Conservation (phyloP, 495 filamentous ascomycete genomes). For the Stereocaulon alpinum region DNA sequence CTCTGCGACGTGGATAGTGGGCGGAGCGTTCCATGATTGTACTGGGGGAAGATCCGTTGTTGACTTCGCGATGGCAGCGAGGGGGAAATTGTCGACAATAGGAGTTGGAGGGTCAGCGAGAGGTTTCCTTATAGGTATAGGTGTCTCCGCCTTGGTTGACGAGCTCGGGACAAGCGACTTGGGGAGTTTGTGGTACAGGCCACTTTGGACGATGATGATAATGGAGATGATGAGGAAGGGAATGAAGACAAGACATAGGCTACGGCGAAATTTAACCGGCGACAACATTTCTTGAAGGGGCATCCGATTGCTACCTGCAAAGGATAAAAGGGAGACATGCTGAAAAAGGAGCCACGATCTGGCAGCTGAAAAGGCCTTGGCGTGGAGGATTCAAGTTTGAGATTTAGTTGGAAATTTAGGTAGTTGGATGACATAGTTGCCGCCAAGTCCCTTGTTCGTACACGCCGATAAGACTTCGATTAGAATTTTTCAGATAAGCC, state of each 20-base stretch:
- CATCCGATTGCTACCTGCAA: too few relatives aligned
- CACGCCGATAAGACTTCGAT: too few relatives aligned
- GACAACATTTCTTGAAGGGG: not conserved
- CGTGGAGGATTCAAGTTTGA: too few relatives aligned
- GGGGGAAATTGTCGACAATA: conserved; percentile 18
- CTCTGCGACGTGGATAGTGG: conserved; percentile 13
- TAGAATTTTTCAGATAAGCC: too few relatives aligned
- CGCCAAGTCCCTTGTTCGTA: too few relatives aligned
- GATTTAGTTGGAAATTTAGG: too few relatives aligned
- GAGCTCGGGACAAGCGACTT: not conserved
- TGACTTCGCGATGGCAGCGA: conserved; percentile 15
- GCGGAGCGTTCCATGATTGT: conserved; percentile 20
- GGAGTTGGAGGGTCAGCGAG: conserved; percentile 4
- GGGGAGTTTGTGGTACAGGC: not conserved
- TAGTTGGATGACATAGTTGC: too few relatives aligned
- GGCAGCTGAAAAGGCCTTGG: too few relatives aligned
- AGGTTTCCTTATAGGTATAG: conserved; percentile 12
- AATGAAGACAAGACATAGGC: conserved; percentile 5
- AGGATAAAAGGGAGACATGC: too few relatives aligned
- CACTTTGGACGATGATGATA: conserved; percentile 6
- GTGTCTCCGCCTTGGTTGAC: not conserved
- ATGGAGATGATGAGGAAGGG: conserved; percentile 6
- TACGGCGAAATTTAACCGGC: not conserved
- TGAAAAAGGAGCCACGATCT: too few relatives aligned
- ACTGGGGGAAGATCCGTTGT: conserved; percentile 17